Conservation (phyloP, 2,329 filamentous ascomycete genomes). For the Nemania diffusa region DNA sequence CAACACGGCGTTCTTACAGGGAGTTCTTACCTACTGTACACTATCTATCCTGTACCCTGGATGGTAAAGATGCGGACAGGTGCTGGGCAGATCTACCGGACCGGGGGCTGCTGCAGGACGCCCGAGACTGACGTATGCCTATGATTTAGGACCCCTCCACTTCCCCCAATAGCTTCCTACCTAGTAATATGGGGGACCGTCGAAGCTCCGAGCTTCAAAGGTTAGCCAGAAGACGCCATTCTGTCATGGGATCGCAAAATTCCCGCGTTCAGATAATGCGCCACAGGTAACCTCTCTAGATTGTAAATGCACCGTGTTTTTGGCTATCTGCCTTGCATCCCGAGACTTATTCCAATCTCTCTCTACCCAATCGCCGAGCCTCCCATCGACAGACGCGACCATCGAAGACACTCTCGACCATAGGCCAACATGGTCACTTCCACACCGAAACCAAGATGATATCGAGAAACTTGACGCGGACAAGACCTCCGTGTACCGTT, state of each 20-base stretch:
- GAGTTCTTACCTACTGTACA: background rate
- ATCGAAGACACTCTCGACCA: background rate
- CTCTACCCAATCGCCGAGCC: constrained; percentile 10
- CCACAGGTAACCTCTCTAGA: background rate
- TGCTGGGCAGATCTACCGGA: constrained; percentile 12
- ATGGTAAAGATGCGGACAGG: constrained; percentile 4
- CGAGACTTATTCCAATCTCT: background rate
- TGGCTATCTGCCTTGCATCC: too few species aligned
- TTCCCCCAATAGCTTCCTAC: background rate
- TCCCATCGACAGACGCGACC: background rate
- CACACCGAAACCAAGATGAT: constrained; percentile 40
- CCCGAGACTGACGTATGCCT: background rate
- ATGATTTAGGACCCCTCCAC: constrained; percentile 29
- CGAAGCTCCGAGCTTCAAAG: constrained; percentile 18
- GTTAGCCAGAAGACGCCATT: constrained; percentile 30
- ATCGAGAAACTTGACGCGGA: constrained; percentile 42
- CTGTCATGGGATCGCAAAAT: constrained; percentile 30
- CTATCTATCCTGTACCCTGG: background rate
- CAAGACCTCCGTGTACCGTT: constrained; percentile 36
- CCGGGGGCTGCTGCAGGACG: constrained; percentile 1
- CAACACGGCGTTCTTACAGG: background rate
- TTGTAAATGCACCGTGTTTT: background rate
- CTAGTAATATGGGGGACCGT: background rate
- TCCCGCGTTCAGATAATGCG: background rate
- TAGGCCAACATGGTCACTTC: constrained; percentile 37